Evolutionary conservation across 805 yeast species (phyloP).

Genomic region (Ogataea henricii): DNA sequence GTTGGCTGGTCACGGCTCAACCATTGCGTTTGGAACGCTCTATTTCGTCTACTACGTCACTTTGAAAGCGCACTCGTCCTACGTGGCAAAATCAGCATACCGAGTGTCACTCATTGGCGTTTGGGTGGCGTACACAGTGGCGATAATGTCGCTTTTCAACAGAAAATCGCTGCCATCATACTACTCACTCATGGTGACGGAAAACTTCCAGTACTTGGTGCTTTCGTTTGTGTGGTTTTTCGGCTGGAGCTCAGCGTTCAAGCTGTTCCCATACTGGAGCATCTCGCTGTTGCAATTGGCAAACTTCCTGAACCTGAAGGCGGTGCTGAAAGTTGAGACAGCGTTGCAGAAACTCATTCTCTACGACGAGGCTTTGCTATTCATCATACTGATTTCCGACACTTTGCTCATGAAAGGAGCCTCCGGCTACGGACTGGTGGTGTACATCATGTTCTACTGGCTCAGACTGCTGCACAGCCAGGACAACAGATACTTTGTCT

Average conservation of each 20-base stretch:
- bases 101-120: constrained; percentile 60
- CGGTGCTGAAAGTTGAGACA: constrained; percentile 41
- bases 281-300: constrained; percentile 61
- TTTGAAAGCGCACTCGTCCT: constrained; percentile 39
- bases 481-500: constrained; percentile 47
- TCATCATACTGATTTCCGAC: constrained; percentile 55
- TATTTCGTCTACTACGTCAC: constrained; percentile 38
- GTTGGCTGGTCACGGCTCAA: constrained; percentile 56
- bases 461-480: constrained; percentile 60
- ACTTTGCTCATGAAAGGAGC: constrained; percentile 65
- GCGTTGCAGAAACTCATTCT: constrained; percentile 52
- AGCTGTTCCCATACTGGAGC: constrained; percentile 59
- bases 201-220: constrained; percentile 69
- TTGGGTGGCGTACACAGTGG: constrained; percentile 49
- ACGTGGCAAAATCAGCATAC: constrained; percentile 53
- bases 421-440: constrained; percentile 65
- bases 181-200: constrained; percentile 66
- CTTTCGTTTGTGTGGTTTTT: constrained; percentile 61
- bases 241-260: constrained; percentile 65
- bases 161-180: constrained; percentile 58
- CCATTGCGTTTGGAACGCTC: constrained; percentile 46
- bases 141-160: constrained; percentile 61
- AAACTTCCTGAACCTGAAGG: constrained; percentile 40
- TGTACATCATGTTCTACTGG: constrained; percentile 67
- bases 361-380: constrained; percentile 58